Conservation (phyloP, 176 grass and related monocot species). For the Rhynchospora breviuscula region DNA sequence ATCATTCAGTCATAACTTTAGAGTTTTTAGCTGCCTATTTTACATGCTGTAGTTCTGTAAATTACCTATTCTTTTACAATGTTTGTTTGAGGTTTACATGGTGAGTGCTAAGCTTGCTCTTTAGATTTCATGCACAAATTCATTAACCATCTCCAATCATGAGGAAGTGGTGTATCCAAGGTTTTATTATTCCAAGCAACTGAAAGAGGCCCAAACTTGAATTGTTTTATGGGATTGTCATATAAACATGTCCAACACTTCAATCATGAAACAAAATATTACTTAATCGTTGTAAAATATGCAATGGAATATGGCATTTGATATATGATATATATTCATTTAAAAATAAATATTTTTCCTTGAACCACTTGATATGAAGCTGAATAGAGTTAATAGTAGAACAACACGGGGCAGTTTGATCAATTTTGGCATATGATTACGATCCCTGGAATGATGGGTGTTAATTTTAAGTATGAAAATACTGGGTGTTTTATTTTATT, state of each 20-base stretch:
- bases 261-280: neutral
- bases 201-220: neutral
- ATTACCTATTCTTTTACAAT: neutral
- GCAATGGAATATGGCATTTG: neutral
- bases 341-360: neutral
- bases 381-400: too few species aligned
- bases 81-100: neutral
- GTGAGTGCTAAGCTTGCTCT: too few species aligned
- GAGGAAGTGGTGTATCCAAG: neutral
- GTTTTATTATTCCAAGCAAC: neutral
- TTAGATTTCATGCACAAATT: neutral
- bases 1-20: slow-evolving; percentile 24
- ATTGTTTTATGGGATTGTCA: neutral
- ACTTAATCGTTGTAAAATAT: neutral
- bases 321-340: neutral
- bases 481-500: neutral
- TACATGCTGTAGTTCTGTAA: slow-evolving; percentile 1
- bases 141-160: neutral
- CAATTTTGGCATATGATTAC: neutral
- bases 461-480: neutral
- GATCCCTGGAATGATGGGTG: neutral
- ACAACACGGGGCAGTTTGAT: neutral
- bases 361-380: too few species aligned
- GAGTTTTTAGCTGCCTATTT: slow-evolving; percentile 17
- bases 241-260: neutral